A percentile compares a stretch with the other conserved stretches of the same genome.
These are phyloP conservation scores for Leccinum disarticulatum DNA, from an alignment of 768 basidiomycete genomes.

Conservation along the genomic window DNA sequence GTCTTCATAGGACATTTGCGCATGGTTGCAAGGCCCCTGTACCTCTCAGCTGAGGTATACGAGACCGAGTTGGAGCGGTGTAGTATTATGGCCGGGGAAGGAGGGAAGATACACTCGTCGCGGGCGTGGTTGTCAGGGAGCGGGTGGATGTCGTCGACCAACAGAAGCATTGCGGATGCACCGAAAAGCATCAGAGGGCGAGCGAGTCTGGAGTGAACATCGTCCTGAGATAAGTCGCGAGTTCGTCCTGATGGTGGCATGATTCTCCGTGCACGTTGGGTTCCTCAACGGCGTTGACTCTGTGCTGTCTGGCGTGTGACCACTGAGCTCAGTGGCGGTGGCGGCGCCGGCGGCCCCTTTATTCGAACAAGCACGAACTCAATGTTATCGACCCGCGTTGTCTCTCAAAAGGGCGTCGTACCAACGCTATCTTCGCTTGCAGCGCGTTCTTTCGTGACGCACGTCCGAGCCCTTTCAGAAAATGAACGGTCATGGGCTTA, in stretches of 20 bases:
- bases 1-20: constrained; percentile 32
- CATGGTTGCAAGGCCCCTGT: constrained; percentile 27
- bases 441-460: constrained; percentile 49
- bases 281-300: not conserved
- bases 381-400: constrained; percentile 30
- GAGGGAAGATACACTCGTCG: constrained; percentile 6
- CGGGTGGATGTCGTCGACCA: constrained; percentile 32
- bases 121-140: constrained; percentile 11
- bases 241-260: constrained; percentile 41
- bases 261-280: constrained; percentile 14
- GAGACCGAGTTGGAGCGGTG: constrained; percentile 26
- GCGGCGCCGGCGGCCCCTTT: too few relatives aligned
- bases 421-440: constrained; percentile 51
- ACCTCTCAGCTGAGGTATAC: constrained; percentile 25
- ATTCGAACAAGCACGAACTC: too few relatives aligned
- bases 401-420: constrained; percentile 33
- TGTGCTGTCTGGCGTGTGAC: constrained; percentile 25
- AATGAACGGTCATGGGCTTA: constrained; percentile 40
- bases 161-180: constrained; percentile 35
- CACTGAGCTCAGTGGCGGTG: too few relatives aligned
- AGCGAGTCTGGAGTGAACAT: constrained; percentile 10
- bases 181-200: constrained; percentile 25
- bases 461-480: constrained; percentile 41
- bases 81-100: constrained; percentile 16
- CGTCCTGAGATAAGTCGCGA: constrained; percentile 53